phyloP scores from a whole-genome alignment of 805 yeast species.

The Wickerhamomyces subpelliculosus region DNA sequence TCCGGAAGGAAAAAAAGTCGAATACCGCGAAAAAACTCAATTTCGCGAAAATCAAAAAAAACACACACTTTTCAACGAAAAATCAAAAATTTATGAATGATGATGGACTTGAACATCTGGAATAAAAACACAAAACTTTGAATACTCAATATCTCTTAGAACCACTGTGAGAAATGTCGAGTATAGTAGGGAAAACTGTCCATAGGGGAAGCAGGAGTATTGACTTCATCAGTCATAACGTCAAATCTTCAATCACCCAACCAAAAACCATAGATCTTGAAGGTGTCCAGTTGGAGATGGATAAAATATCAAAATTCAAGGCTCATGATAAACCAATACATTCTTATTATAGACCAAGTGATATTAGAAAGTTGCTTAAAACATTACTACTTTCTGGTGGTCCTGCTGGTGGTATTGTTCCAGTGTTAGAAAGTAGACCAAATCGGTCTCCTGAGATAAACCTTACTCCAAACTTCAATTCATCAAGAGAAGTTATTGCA shows the following conservation, averaged over 20 bases:
- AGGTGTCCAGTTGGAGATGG: too few relatives aligned
- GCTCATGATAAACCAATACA: neutral
- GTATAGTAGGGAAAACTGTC: neutral
- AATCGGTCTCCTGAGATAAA: neutral
- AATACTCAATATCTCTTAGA: neutral
- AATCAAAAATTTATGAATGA: too few relatives aligned
- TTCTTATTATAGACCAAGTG: neutral
- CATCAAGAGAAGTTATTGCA: neutral
- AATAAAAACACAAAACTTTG: neutral
- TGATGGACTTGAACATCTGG: too few relatives aligned
- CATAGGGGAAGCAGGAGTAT: neutral
- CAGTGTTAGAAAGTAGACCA: neutral
- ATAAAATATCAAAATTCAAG: neutral
- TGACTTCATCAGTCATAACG: neutral
- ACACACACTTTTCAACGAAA: too few relatives aligned
- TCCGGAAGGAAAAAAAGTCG: too few relatives aligned
- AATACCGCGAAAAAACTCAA: too few relatives aligned
- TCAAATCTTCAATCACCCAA: neutral
- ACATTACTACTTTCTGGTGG: neutral
- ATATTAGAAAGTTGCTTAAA: neutral
- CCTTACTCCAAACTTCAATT: neutral
- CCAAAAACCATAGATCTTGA: neutral
- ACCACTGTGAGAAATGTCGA: too few relatives aligned
- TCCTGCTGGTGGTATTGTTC: neutral
- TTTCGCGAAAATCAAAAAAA: too few relatives aligned